phyloP scores from a whole-genome alignment of 1,284 basidiomycete genomes.

The Tylopilus sp. region DNA sequence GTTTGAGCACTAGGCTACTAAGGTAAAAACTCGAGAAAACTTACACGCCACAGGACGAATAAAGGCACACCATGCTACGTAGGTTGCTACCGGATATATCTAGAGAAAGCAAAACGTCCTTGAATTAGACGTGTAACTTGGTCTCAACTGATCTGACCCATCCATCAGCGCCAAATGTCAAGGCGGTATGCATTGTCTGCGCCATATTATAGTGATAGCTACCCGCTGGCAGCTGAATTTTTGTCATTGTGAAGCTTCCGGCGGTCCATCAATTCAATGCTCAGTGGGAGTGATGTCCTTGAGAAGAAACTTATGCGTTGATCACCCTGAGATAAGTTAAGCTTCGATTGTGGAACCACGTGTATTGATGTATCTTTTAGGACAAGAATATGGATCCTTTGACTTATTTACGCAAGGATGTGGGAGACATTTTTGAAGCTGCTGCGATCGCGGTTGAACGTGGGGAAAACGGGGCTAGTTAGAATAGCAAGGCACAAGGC shows the following conservation, averaged over 20 bases:
- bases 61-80: background rate
- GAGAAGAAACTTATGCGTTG: background rate
- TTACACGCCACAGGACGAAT: background rate
- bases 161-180: too few relatives aligned
- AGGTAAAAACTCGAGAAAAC: background rate
- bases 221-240: background rate
- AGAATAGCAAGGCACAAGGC: background rate
- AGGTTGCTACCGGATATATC: background rate
- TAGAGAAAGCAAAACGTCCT: background rate
- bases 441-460: background rate
- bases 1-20: background rate
- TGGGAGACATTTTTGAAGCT: background rate
- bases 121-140: background rate
- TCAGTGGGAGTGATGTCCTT: background rate
- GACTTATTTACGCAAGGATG: background rate
- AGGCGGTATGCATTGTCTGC: too few relatives aligned
- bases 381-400: slow-evolving; percentile 6
- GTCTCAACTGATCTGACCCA: too few relatives aligned
- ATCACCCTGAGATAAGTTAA: background rate
- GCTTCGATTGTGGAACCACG: background rate
- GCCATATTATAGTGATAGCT: background rate
- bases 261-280: background rate
- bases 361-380: slow-evolving; percentile 6
- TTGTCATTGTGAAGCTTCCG: background rate
- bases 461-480: background rate